Percentiles rank a stretch among this genome's conserved stretches.
Conservation (phyloP, 331 rosid genomes). For the Rosa hybrid region DNA sequence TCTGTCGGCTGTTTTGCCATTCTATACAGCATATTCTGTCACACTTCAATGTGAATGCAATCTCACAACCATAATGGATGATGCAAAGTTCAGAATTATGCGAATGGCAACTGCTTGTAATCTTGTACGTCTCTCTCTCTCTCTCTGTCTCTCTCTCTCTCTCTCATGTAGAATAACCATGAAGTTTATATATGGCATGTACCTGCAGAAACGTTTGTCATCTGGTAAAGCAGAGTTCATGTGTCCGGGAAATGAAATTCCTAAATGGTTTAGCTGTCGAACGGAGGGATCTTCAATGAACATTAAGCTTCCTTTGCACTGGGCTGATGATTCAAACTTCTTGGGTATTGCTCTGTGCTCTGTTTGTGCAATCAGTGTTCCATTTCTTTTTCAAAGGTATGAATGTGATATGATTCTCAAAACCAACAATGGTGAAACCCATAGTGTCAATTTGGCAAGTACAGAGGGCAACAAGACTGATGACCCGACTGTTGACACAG, state of each 20-base stretch:
- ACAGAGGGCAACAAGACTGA: too few species aligned
- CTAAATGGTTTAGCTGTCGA: background rate
- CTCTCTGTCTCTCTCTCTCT: background rate
- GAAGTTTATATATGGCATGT: too few species aligned
- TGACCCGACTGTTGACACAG: background rate
- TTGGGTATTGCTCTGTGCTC: background rate
- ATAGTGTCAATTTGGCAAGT: background rate
- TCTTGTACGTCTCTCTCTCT: background rate
- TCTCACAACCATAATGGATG: too few species aligned
- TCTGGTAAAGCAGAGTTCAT: background rate
- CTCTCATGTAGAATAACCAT: too few species aligned
- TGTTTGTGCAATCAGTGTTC: background rate
- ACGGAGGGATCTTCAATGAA: background rate
- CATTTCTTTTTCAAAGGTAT: too few species aligned
- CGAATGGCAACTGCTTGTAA: background rate
- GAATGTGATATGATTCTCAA: background rate
- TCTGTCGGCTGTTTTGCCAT: too few species aligned
- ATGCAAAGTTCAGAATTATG: background rate
- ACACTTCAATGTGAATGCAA: too few species aligned
- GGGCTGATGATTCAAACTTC: background rate
- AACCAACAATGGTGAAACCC: background rate
- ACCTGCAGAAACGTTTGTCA: background rate
- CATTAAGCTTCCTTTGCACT: background rate
- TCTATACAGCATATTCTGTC: too few species aligned
- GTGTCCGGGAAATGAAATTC: background rate